Conservation (phyloP, 2,329 filamentous ascomycete species). For the Scleromitrula shiraiana region DNA sequence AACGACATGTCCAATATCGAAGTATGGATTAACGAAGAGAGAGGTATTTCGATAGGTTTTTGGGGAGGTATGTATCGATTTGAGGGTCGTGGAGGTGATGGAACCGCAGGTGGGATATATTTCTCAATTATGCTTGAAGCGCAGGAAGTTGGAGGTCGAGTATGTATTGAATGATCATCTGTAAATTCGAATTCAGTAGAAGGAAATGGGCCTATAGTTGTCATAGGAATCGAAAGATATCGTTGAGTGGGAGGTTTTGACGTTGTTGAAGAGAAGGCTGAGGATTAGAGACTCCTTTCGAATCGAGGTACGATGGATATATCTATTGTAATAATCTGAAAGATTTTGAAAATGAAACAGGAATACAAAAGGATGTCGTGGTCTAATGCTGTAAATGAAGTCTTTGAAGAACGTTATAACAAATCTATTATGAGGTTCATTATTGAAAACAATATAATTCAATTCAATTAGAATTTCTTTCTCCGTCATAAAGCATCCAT, state of each 20-base stretch:
- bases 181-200: constrained; percentile 1
- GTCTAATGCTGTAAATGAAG: no score
- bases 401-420: no score
- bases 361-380: no score
- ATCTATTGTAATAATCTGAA: no score
- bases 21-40: constrained; percentile 4
- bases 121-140: constrained; percentile 38
- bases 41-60: constrained; percentile 14
- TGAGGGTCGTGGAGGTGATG: constrained; percentile 50
- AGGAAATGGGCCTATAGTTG: constrained; percentile 5
- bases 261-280: not conserved
- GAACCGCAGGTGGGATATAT: constrained; percentile 49
- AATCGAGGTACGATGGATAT: no score
- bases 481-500: no score
- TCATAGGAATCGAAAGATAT: constrained; percentile 7
- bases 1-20: constrained; percentile 27
- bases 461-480: no score
- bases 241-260: not conserved
- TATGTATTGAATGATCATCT: constrained; percentile 4
- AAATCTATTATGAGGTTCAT: no score
- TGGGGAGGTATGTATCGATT: constrained; percentile 46
- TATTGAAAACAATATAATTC: no score
- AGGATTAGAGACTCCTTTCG: not conserved
- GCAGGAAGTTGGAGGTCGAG: constrained; percentile 5
- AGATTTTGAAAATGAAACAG: no score